Evolutionary conservation across 2,329 filamentous ascomycete genomes (phyloP), one percentile per base, ranked within the genome.

Genomic region (Cordyceps pruinosa): DNA sequence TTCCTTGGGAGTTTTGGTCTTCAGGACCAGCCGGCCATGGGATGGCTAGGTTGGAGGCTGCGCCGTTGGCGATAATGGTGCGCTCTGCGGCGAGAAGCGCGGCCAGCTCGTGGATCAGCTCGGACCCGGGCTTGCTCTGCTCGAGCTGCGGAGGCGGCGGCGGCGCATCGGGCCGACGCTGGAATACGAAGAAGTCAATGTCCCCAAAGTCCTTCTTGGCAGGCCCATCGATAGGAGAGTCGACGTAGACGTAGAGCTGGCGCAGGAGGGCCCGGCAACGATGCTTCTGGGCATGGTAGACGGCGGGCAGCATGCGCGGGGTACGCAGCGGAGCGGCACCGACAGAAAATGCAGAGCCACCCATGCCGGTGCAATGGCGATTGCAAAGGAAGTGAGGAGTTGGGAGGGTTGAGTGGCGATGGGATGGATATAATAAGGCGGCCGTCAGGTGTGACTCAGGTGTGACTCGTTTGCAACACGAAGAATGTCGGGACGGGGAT

Each of bases 181-280:
- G 66, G 0, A 74, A 72, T 1, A 89, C 77, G 1, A 90, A 69
- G 58, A 92, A 76, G 69, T 94, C 89, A 37, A 95, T 73, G 62
- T 94, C 90, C 21, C 89, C 90, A 64, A 83, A 80, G 62, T 84
- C 81, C 0, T 62, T 42, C 69, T 94, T 94, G 1, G 68, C 84
- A 0, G 89, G 88, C 0, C 82, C 86, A 62, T 90, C 87, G 28
- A 86, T 80, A 0, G 88, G 84, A 0, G 79, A 76, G 1, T 76
- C 78, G 5, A 88, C 82, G 8, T 72, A 73, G 0, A 71, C 55
- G 63, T 82, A 90, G 4, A 86, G 70, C 1, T 72, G 63, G 1
- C 70, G 68, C 0, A 89, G 76, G 2, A 76, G 68, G 0, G 65
- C 57, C 26, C 76, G 72, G 59, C 78, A 81, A 0, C 72, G 65